Conservation (phyloP, 441 rosid species). For the Pelargonium exstipulatum region DNA sequence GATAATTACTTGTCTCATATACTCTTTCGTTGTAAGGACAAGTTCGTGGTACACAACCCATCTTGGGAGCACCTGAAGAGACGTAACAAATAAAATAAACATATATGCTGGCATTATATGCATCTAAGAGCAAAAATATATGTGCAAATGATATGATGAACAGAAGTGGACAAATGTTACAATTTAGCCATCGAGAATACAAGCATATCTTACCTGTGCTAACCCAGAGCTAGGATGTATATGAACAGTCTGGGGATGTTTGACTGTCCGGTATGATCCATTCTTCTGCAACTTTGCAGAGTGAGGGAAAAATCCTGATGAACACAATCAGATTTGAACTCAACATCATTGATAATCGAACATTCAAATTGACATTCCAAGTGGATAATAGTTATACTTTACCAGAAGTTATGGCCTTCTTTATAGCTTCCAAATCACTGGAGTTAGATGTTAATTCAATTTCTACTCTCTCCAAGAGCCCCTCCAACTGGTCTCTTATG, state of each 20-base stretch:
- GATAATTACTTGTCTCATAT: slow-evolving; percentile 72
- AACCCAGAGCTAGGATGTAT: slow-evolving; percentile 95
- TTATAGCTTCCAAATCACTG: slow-evolving; percentile 64
- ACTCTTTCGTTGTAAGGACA: slow-evolving; percentile 90
- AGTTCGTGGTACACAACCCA: slow-evolving; percentile 93
- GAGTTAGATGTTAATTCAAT: slow-evolving; percentile 63
- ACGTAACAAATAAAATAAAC: slow-evolving; percentile 2
- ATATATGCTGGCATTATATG: not conserved
- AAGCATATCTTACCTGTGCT: slow-evolving; percentile 55
- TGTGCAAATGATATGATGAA: not conserved
- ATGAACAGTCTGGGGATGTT: slow-evolving; percentile 87
- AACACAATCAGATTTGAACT: slow-evolving; percentile 11
- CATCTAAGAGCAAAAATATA: not conserved
- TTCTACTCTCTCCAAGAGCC: slow-evolving; percentile 95
- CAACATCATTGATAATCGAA: slow-evolving; percentile 5
- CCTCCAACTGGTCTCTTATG: slow-evolving; percentile 86
- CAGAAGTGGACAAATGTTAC: not conserved
- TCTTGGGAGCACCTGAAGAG: slow-evolving; percentile 69
- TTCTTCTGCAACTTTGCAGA: slow-evolving; percentile 83
- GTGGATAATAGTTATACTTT: slow-evolving; percentile 9
- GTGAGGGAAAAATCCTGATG: slow-evolving; percentile 88
- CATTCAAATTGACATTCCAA: slow-evolving; percentile 3
- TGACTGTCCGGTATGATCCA: slow-evolving; percentile 87
- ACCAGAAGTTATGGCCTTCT: slow-evolving; percentile 72
- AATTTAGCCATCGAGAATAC: not conserved